Conservation (phyloP, 768 basidiomycete species). For the Russula vinacea region DNA sequence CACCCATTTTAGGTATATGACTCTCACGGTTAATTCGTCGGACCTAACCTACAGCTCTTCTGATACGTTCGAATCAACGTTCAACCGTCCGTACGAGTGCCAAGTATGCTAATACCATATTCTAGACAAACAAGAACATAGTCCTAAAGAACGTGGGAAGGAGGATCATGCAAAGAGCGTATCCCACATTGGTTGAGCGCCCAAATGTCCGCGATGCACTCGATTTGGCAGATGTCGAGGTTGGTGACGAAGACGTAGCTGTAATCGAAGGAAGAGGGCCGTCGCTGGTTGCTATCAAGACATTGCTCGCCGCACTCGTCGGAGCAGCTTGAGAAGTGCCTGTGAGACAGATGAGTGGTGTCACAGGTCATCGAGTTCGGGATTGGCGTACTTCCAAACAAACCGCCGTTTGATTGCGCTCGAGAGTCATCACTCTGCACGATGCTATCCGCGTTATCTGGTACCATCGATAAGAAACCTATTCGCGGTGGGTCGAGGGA, state of each 20-base stretch:
- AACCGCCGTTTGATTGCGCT: conserved; percentile 30
- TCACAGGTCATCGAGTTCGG: neutral
- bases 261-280: neutral
- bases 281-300: neutral
- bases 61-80: too few relatives aligned
- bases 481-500: conserved; percentile 65
- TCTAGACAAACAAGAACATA: neutral
- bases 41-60: too few relatives aligned
- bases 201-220: neutral
- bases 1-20: neutral
- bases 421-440: conserved; percentile 38
- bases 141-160: conserved; percentile 8
- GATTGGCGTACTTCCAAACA: conserved; percentile 36
- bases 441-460: conserved; percentile 45
- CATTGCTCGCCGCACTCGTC: neutral
- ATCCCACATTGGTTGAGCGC: neutral
- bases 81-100: too few relatives aligned
- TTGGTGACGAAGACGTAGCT: neutral
- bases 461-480: conserved; percentile 70
- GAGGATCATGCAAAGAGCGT: neutral
- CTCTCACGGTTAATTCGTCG: neutral
- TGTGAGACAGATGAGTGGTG: neutral
- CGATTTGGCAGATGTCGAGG: neutral
- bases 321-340: conserved; percentile 23
- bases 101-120: neutral